Evolutionary conservation across 805 yeast genomes (phyloP), one percentile per base, ranked within the genome.

Genomic region (Yamadazyma philogaea): DNA sequence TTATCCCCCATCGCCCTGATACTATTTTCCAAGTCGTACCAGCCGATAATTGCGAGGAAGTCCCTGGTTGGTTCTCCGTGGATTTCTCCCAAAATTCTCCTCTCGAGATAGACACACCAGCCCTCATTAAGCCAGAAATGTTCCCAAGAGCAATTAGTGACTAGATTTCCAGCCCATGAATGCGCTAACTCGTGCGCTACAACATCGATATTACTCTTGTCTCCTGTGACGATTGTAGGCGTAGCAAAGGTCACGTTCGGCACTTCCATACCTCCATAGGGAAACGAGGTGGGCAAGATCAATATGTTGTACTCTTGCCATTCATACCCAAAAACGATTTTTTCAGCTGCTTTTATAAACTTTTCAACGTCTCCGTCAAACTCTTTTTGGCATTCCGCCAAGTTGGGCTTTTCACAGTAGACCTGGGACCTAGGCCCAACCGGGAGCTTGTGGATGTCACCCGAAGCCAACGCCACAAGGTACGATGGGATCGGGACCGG

Each of bases 91-190:
- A 80, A 68, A 45, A 89, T 88, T 54, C 96, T 72, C 60, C 96
- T 77, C 64, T 89, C 96, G 28, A 89, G 64, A 60, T 89, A 89
- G 30, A 89, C 96, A 5, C 96, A 88, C 96, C 96, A 89, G 28
- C 96, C 96, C 68, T 89, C 96, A 60, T 89, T 89, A 51, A 89
- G 75, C 93, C 95, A 89, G 62, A 89, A 88, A 66, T 88, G 95
- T 57, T 87, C 90, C 93, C 96, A 89, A 0, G 93, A 84, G 54
- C 84, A 79, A 62, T 87, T 89, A 21, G 96, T 89, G 32, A 89
- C 96, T 50, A 88, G 74, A 57, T 89, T 89, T 34, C 96, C 96
- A 1, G 87, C 77, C 95, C 96, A 89, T 31, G 95, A 84, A 61
- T 89, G 96, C 1, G 96, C 90, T 51, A 89, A 74, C 63, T 89